A percentile compares a stretch with the other conserved stretches of the same genome.
phyloP scores from a whole-genome alignment of 345 rosid genomes.

The Bruguiera gymnorhiza region DNA sequence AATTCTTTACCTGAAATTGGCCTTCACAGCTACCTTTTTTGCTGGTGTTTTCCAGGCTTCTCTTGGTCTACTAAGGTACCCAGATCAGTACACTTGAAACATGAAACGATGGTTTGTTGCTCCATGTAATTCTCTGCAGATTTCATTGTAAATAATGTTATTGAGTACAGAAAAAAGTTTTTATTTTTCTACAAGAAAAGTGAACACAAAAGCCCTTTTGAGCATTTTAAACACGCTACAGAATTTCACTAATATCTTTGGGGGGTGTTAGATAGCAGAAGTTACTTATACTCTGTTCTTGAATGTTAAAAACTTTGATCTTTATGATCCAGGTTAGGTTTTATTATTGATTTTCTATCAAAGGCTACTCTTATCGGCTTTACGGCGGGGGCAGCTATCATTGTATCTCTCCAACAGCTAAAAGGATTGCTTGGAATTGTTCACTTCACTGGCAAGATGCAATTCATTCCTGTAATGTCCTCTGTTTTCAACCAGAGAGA shows the following conservation, averaged over 20 bases:
- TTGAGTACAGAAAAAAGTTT: too few relatives aligned
- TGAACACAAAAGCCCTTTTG: too few relatives aligned
- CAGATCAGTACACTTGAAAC: background rate
- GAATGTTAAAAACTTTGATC: constrained; percentile 7
- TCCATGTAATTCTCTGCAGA: too few relatives aligned
- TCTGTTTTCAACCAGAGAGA: constrained; percentile 53
- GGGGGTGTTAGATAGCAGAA: background rate
- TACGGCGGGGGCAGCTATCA: constrained; percentile 97
- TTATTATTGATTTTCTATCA: constrained; percentile 89
- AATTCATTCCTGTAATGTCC: constrained; percentile 65
- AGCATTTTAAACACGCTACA: too few relatives aligned
- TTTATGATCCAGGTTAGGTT: constrained; percentile 69
- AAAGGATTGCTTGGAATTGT: constrained; percentile 94
- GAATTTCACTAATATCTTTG: too few relatives aligned
- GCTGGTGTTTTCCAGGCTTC: constrained; percentile 95
- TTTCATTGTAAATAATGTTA: too few relatives aligned
- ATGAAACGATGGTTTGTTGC: background rate
- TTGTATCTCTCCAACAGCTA: constrained; percentile 89
- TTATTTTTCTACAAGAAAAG: too few relatives aligned
- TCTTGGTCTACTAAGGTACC: constrained; percentile 77
- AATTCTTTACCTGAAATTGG: constrained; percentile 67
- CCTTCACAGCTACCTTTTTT: constrained; percentile 95
- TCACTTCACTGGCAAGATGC: constrained; percentile 92
- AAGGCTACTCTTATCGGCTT: constrained; percentile 94
- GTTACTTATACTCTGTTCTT: background rate